These are phyloP conservation scores for Rubus idaeus DNA, from an alignment of 306 rosid genomes.

Conservation along the genomic window DNA sequence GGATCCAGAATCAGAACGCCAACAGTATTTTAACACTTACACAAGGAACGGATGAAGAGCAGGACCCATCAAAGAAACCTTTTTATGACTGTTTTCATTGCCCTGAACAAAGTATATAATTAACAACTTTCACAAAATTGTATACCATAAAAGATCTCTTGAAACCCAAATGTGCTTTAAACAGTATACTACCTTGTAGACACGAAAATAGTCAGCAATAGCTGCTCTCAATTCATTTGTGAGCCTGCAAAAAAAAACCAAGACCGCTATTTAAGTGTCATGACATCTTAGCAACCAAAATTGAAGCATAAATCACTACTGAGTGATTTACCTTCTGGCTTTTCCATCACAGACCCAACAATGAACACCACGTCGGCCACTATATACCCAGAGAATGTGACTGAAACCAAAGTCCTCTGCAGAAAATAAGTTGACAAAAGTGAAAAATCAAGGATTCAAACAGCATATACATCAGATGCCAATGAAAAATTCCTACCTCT, in stretches of 20 bases:
- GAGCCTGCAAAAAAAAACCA: conserved; percentile 44
- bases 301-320: conserved; percentile 4
- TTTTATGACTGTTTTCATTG: conserved; percentile 78
- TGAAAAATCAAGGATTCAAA: not conserved
- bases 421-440: conserved; percentile 17
- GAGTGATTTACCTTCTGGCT: conserved; percentile 69
- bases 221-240: conserved; percentile 85
- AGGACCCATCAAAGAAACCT: conserved; percentile 63
- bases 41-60: conserved; percentile 77
- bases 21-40: conserved; percentile 47
- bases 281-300: not conserved
- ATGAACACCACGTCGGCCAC: conserved; percentile 97
- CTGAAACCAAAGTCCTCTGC: conserved; percentile 87
- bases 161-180: conserved; percentile 1
- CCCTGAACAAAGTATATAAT: conserved; percentile 55
- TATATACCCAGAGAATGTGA: conserved; percentile 89
- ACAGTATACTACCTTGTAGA: conserved; percentile 61
- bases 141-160: not conserved
- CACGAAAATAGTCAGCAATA: conserved; percentile 79
- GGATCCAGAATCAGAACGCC: conserved; percentile 22
- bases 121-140: conserved; percentile 3
- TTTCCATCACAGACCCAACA: conserved; percentile 95
- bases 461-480: not conserved
- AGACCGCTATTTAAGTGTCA: not conserved
- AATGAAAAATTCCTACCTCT: conserved; percentile 53